Percentiles rank a stretch among this genome's conserved stretches.
These are phyloP conservation scores for Elsinoe perseae DNA, from an alignment of 2,329 filamentous ascomycete species.

Conservation along the genomic window DNA sequence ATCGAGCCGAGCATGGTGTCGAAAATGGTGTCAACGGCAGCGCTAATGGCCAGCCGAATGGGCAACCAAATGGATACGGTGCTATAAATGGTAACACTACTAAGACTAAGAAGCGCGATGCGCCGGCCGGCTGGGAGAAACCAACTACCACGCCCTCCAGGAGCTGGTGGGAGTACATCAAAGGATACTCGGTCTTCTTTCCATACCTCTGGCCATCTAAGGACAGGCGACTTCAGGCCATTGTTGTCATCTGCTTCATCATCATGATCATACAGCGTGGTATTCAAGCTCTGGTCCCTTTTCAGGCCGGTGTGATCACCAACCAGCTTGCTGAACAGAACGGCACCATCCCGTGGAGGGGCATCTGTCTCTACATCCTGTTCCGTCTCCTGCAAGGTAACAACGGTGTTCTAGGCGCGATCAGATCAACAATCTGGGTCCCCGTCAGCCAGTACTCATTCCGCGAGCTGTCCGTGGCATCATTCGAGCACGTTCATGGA, in stretches of 20 bases:
- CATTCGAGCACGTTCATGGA: slow-evolving; percentile 94
- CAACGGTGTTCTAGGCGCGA: slow-evolving; percentile 76
- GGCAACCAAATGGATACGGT: slow-evolving; percentile 42
- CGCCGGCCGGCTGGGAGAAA: slow-evolving; percentile 73
- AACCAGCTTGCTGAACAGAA: slow-evolving; percentile 55
- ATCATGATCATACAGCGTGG: slow-evolving; percentile 73
- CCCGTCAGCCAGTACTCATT: slow-evolving; percentile 97
- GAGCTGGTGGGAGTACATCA: slow-evolving; percentile 93
- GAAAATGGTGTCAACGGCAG: slow-evolving; percentile 38
- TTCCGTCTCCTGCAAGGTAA: slow-evolving; percentile 79
- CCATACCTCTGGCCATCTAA: slow-evolving; percentile 95
- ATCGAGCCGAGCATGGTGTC: slow-evolving; percentile 36
- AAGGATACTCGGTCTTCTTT: slow-evolving; percentile 88
- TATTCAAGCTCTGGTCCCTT: slow-evolving; percentile 79
- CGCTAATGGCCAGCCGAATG: slow-evolving; percentile 36
- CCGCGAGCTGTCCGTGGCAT: slow-evolving; percentile 83
- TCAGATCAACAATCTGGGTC: slow-evolving; percentile 83
- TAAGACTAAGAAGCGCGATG: slow-evolving; percentile 22
- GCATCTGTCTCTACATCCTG: slow-evolving; percentile 67
- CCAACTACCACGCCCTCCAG: slow-evolving; percentile 77
- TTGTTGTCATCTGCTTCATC: slow-evolving; percentile 73
- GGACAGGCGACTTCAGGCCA: slow-evolving; percentile 62
- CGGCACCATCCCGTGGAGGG: slow-evolving; percentile 60
- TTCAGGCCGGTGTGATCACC: slow-evolving; percentile 74
- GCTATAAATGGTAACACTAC: slow-evolving; percentile 43